Base-by-base conservation (phyloP, 352 stramenopile genomes). In the Nothophytophthora sp. region DNA sequence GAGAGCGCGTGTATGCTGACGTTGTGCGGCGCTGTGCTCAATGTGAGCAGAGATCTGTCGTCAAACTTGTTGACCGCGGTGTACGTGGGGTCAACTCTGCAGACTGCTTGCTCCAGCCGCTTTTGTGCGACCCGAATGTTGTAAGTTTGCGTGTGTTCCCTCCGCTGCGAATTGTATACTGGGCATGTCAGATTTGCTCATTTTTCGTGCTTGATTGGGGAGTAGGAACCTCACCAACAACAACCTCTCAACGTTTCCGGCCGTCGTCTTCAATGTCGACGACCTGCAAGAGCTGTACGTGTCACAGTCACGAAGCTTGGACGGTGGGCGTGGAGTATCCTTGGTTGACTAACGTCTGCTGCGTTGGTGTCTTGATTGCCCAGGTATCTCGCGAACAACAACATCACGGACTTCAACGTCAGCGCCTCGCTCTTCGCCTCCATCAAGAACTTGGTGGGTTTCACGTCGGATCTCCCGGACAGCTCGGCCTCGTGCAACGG, bases 391-490 rank as follows among this genome's bases (percentile, higher is more conserved):
- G 50, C 50, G 11, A 45, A 60, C 0, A 70, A 71, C 37, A 38
- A 64, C 11, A 67, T 75, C 43, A 63, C 63, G 2, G 61, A 76
- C 30, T 71, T 73, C 37, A 76, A 74, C 43, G 44, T 76, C 35
- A 70, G 27, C 43, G 59, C 59, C 28, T 30, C 49, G 4, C 48
- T 56, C 1, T 76, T 73, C 42, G 36, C 62, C n/a, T 42, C 53
- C 0, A 73, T 76, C 23, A 28, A 64, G 22, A 56, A 44, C 1
- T 29, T 76, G n/a, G 23, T 18, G 12, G 50, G 33, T 0, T 76
- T 76, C 12, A 40, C 68, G 32, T 62, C 62, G 7, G 66, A 76
- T 51, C 37, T 41, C 8, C 57, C 62, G 0, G 41, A 63, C 7
- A n/a, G 23, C 2, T 12, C 36, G 2, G 30, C 65, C 10, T 63